Base-by-base conservation (phyloP, 2,329 filamentous ascomycete genomes). In the Raffaelea albimanens region DNA sequence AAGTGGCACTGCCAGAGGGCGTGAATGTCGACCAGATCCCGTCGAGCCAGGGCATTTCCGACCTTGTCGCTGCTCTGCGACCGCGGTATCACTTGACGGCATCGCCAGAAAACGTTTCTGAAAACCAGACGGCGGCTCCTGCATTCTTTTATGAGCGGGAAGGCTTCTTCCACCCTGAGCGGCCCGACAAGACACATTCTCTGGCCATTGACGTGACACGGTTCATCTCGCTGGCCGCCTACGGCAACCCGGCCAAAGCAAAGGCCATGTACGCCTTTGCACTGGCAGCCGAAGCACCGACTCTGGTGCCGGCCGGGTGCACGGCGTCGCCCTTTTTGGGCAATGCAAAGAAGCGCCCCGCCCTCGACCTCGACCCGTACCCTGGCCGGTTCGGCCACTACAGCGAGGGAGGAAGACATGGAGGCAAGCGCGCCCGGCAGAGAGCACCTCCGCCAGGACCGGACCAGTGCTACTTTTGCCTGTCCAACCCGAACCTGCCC, bases 401-500 rank as follows among this genome's bases (percentile, higher is more conserved):
- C 14, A 44, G 1, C 23, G 25, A n/a, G 67, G 69, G 46, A 66
- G 63, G 71, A 42, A 57, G 66, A 33, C 65, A 69, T 29, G 62
- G 68, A 40, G 66, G 70, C 40, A 75, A 73, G 57, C 70, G 71
- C 14, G 58, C 61, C 16, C 67, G 67, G 2, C 67, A 62, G 34
- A 58, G 62, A 58, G 72, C 69, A 21, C 67, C 82, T 13, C 80
- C 79, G 7, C 81, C 80, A 0, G 80, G 82, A 0, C 88, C 87
- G 2, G 82, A 83, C 45, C 77, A 84, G 58, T 98, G 93, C 67
- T 98, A 93, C 71, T 97, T 98, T 70, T 98, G 93, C 61, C 75
- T 98, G 11, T 90, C 87, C 5, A 96, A 95, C 63, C 80, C 85
- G 5, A 85, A 84, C 51, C 71, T 93, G 40, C 85, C 86, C 45